phyloP scores from a whole-genome alignment of 345 rosid genomes.

The Dipteronia dyeriana region DNA sequence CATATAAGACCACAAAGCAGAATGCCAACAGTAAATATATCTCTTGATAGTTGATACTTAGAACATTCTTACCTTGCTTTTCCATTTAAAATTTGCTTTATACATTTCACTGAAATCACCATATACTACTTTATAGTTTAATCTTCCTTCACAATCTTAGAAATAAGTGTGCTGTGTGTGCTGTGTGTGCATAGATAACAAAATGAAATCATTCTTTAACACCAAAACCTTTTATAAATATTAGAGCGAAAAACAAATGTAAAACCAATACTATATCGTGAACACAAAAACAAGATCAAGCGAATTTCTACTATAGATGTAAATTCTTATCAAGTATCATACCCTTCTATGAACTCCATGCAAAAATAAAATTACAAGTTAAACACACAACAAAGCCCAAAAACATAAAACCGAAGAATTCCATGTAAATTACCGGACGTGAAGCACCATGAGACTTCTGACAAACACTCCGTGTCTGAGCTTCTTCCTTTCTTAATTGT shows the following conservation, averaged over 20 bases:
- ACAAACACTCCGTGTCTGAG: constrained; percentile 70
- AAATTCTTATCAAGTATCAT: neutral
- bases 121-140: neutral
- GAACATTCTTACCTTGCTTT: neutral
- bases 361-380: neutral
- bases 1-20: neutral
- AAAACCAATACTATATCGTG: neutral
- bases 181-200: constrained; percentile 1
- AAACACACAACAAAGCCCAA: neutral
- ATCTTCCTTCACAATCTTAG: neutral
- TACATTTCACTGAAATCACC: neutral
- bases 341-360: neutral
- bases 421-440: constrained; percentile 51
- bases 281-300: neutral
- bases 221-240: neutral
- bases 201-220: neutral
- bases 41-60: neutral
- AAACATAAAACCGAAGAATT: constrained; percentile 5
- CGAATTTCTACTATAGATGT: neutral
- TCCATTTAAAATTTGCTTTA: neutral
- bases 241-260: neutral
- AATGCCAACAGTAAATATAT: neutral
- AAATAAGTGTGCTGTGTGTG: too few relatives aligned
- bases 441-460: constrained; percentile 55
- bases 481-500: constrained; percentile 81